A percentile compares a stretch with the other conserved stretches of the same genome.
Conservation (phyloP, 768 basidiomycete species). For the Rhodotorula diobovata region DNA sequence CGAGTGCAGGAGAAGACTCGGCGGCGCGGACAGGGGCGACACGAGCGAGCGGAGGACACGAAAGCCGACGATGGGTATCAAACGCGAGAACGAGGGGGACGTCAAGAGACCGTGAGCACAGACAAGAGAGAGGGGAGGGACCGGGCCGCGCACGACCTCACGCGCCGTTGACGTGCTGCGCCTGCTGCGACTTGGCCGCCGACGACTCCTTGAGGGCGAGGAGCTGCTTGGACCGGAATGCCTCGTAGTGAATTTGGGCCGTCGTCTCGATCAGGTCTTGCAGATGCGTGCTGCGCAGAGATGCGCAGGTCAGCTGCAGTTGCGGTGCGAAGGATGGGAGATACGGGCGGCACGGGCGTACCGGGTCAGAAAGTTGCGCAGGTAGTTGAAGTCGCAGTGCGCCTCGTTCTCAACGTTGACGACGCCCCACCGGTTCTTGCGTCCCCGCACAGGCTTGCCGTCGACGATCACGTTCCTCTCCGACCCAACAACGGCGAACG, state of each 20-base stretch:
- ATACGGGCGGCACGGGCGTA: slow-evolving; percentile 46
- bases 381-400: slow-evolving; percentile 97
- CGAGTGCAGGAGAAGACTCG: background rate
- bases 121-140: background rate
- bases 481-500: slow-evolving; percentile 96
- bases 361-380: slow-evolving; percentile 94
- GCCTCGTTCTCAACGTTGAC: slow-evolving; percentile 94
- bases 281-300: slow-evolving; percentile 69
- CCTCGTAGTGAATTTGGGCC: slow-evolving; percentile 97
- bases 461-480: slow-evolving; percentile 92
- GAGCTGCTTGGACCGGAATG: slow-evolving; percentile 97
- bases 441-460: slow-evolving; percentile 87
- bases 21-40: background rate
- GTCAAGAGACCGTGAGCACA: background rate
- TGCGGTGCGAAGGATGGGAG: too few species aligned
- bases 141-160: background rate
- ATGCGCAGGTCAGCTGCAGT: background rate
- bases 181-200: slow-evolving; percentile 42
- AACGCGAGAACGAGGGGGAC: background rate
- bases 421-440: slow-evolving; percentile 97
- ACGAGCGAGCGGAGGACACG: background rate
- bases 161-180: slow-evolving; percentile 1
- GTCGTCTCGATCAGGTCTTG: slow-evolving; percentile 99
- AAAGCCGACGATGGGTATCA: too few species aligned
- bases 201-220: slow-evolving; percentile 95